Evolutionary conservation across 805 yeast species (phyloP).

Genomic region (Yarrowia osloensis): DNA sequence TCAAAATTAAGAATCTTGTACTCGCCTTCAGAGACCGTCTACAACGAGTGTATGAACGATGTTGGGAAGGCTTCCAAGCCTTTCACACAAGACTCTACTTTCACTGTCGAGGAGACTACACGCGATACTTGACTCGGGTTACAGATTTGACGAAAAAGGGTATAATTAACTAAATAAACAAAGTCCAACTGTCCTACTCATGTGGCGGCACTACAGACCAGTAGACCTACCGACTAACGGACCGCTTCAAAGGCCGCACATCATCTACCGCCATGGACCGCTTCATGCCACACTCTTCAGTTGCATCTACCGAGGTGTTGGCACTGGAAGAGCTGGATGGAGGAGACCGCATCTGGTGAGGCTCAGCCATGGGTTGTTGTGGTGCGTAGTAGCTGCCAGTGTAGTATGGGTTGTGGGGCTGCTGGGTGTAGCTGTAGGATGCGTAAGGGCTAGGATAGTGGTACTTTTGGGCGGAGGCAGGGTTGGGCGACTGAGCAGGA

Average conservation of each 20-base stretch:
- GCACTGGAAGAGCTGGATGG: not conserved
- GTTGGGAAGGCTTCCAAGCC: too few species aligned
- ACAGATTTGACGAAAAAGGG: too few species aligned
- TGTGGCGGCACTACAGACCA: too few species aligned
- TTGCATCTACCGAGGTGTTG: not conserved
- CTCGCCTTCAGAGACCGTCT: too few species aligned
- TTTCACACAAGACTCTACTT: too few species aligned
- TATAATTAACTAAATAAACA: too few species aligned
- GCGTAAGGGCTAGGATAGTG: not conserved
- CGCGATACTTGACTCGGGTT: too few species aligned
- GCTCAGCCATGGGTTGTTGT: not conserved
- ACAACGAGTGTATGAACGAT: too few species aligned
- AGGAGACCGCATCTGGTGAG: not conserved
- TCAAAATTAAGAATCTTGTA: too few species aligned
- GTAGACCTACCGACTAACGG: not conserved
- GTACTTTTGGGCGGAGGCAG: not conserved
- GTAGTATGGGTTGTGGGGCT: not conserved
- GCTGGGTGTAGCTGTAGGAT: not conserved
- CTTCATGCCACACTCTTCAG: not conserved
- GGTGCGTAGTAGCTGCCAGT: not conserved
- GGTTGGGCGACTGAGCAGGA: not conserved
- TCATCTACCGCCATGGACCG: not conserved
- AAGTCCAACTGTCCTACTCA: too few species aligned
- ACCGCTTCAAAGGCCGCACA: not conserved
- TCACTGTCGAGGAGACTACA: too few species aligned